These are phyloP conservation scores for Diplodia scrobiculata DNA, from an alignment of 2,329 filamentous ascomycete species.

Conservation along the genomic window DNA sequence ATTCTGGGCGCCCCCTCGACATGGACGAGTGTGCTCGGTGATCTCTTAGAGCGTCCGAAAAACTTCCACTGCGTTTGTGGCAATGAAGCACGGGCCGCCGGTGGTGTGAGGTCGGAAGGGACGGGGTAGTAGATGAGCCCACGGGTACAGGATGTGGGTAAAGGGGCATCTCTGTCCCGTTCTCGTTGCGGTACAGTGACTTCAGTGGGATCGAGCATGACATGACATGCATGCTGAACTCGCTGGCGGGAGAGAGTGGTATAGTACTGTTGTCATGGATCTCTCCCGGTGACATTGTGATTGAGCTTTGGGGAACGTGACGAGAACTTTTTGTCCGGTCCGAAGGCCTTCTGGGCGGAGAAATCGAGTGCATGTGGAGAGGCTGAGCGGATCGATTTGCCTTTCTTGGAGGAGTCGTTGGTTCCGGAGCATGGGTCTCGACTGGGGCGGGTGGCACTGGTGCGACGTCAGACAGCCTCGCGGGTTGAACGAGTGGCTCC, in stretches of 20 bases:
- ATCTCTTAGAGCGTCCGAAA: conserved; percentile 80
- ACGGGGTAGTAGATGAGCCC: conserved; percentile 1
- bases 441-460: neutral
- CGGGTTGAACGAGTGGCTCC: neutral
- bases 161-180: conserved; percentile 44
- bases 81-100: conserved; percentile 41
- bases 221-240: conserved; percentile 58
- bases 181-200: conserved; percentile 39
- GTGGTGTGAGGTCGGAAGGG: conserved; percentile 33
- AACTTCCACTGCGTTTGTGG: conserved; percentile 84
- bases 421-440: neutral
- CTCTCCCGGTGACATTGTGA: conserved; percentile 40
- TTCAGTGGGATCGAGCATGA: conserved; percentile 62
- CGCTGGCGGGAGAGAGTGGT: conserved; percentile 50
- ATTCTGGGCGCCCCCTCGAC: conserved; percentile 4
- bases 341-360: conserved; percentile 1
- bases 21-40: conserved; percentile 46
- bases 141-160: conserved; percentile 44
- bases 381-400: neutral
- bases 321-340: conserved; percentile 35
- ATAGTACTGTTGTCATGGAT: conserved; percentile 39
- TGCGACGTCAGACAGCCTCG: neutral
- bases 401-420: conserved; percentile 19
- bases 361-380: conserved; percentile 1
- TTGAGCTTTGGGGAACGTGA: conserved; percentile 44